Base-by-base conservation (phyloP, 2,329 filamentous ascomycete species). In the Fusarium citri region DNA sequence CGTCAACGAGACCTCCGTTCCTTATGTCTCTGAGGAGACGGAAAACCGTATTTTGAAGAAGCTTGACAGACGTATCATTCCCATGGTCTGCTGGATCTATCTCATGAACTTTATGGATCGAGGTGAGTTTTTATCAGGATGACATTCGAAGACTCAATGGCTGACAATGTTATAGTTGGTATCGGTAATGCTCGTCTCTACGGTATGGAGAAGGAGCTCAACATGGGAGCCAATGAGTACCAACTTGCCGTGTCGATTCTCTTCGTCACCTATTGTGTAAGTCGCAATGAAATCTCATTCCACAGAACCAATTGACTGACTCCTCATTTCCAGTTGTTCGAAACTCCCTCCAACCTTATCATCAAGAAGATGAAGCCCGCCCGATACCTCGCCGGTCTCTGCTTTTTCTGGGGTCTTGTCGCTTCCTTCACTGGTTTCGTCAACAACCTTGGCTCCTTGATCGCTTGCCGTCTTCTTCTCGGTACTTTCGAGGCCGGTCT, bases 171-270 rank as follows among this genome's bases (percentile, higher is more conserved):
- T 6, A 84, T 64, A 89, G 88, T 91, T 37, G 92, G 92, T 74
- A 92, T 92, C 46, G 88, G 89, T 41, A 91, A 91, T 79, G 89
- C 89, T 20, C 82, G 85, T 11, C 80, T 91, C 2, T 74, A 73
- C 12, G 55, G 55, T 8, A 47, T 74, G 34, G 87, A 91, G 75
- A 78, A 85, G 23, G 89, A 91, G 58, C 80, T 92, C 5, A 80
- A 82, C 14, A 79, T 92, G 68, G 74, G 76, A 28, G 82, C 83
- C 5, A 84, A 86, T 23, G 85, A 90, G 69, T 91, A 87, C 71
- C 88, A 91, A 74, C 55, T 85, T 15, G 80, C 83, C 1, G 84
- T 88, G 2, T 87, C 85, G 0, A 72, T 79, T 16, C 73, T 79
- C 18, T 79, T 78, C 51, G 66, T 82, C 34, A 77, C 78, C 3